Base-by-base conservation (phyloP, 2,329 filamentous ascomycete species). In the Fusarium luffae region DNA sequence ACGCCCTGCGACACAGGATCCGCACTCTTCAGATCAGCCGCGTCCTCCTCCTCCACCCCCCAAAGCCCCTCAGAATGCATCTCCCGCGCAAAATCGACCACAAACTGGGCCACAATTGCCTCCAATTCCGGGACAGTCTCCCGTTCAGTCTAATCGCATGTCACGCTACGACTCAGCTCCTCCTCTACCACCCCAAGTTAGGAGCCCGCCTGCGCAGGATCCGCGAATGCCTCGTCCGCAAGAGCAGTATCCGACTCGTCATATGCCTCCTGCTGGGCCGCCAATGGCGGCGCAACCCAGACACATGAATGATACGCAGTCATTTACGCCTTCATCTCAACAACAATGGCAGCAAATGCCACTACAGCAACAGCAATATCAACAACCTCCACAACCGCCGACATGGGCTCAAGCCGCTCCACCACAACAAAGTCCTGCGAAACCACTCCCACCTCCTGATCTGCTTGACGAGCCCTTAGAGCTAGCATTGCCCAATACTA, bases 391-490 rank as follows among this genome's bases (percentile, higher is more conserved):
- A 16, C 74, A 72, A 27, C 69, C 74, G n/a, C 70, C 68, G 28
- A 50, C 63, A 51, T 78, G 76, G 77, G 61, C 66, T 10, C 74
- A 73, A 42, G 52, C 65, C n/a, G 70, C 71, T 40, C 67, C 71
- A 54, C 66, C 66, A 59, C 62, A 54, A n/a, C 70, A 63, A 41
- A 57, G 64, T 25, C 74, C 74, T 52, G 54, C 66, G 10, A 70
- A 68, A 18, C 68, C 76, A 37, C 78, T 77, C 57, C 84, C 80
- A 27, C 85, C 79, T 27, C 86, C 81, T 3, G 86, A 90, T 74
- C 72, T 82, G 27, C 84, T 90, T 72, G 87, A 89, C 66, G 86
- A 87, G 56, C 86, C 88, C 32, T 78, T 89, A 16, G 84, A 84
- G 12, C 79, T 88, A 25, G 74, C 82, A 18, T 81, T 86, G 14